Percentiles rank a stretch among this genome's conserved stretches.
Conservation (phyloP, 2,329 filamentous ascomycete species). For the Microsporum ferrugineum region DNA sequence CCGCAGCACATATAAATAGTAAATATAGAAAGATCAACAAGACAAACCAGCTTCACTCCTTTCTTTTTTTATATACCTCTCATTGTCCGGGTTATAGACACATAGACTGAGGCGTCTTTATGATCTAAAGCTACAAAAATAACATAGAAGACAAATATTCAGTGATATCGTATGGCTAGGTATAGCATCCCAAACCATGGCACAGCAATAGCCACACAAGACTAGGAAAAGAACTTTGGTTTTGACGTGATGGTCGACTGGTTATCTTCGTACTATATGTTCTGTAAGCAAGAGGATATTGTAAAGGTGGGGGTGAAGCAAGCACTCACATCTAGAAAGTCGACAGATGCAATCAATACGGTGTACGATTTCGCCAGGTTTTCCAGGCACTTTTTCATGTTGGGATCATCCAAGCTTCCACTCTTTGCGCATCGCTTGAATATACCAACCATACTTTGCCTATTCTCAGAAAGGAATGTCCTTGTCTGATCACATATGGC, state of each 20-base stretch:
- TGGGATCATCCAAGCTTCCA: slow-evolving; percentile 39
- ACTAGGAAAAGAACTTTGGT: slow-evolving; percentile 26
- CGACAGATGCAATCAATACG: slow-evolving; percentile 68
- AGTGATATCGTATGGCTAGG: neutral
- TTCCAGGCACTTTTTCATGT: slow-evolving; percentile 52
- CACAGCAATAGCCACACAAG: neutral
- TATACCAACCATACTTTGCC: slow-evolving; percentile 72
- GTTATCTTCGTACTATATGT: slow-evolving; percentile 32
- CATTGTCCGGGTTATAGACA: neutral
- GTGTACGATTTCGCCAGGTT: slow-evolving; percentile 79
- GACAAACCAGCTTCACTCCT: neutral
- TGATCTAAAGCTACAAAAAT: neutral
- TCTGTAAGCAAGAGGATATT: neutral
- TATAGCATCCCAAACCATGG: neutral
- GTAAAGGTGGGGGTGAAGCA: neutral
- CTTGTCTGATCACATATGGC: slow-evolving; percentile 61
- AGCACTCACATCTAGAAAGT: slow-evolving; percentile 67
- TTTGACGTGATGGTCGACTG: slow-evolving; percentile 19
- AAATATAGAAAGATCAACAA: neutral
- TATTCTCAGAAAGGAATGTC: slow-evolving; percentile 69
- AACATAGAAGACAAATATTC: neutral
- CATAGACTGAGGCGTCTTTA: neutral
- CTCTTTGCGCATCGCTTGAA: slow-evolving; percentile 83
- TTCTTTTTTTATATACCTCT: neutral
- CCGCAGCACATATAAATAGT: neutral